Evolutionary conservation across 139 green algal species (phyloP).

Genomic region (Chlorella sp.): DNA sequence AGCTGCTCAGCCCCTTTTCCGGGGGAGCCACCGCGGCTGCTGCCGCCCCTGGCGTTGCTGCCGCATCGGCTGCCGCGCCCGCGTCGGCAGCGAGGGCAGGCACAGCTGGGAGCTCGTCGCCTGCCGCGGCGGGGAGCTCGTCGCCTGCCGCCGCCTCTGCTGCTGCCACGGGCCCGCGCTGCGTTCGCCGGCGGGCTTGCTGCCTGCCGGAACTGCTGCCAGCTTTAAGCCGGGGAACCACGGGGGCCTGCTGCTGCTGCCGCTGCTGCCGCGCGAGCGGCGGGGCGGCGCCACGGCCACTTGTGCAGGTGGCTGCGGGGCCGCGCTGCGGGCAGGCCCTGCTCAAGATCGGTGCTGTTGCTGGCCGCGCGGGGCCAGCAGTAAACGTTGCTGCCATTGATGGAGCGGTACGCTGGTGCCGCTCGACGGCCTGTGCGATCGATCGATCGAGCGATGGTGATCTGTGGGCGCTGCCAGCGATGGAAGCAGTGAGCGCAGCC

Average conservation of each 20-base stretch:
- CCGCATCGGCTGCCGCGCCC: not conserved
- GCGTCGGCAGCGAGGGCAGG: not conserved
- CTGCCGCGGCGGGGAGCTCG: not conserved
- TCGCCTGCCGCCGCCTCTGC: not conserved
- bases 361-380: too few species aligned
- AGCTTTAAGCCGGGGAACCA: too few species aligned
- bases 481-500: too few species aligned
- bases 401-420: too few species aligned
- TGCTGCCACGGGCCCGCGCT: too few species aligned
- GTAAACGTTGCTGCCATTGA: too few species aligned
- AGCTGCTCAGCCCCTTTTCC: constrained; percentile 30
- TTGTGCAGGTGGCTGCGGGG: not conserved
- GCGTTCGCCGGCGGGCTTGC: too few species aligned
- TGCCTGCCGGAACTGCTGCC: too few species aligned
- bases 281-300: not conserved
- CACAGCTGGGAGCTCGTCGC: not conserved
- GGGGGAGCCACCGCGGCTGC: not conserved
- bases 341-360: not conserved
- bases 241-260: not conserved
- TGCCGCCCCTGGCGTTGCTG: not conserved
- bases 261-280: not conserved
- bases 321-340: not conserved
- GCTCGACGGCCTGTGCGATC: too few species aligned
- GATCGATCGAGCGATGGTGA: too few species aligned
- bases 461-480: too few species aligned